Evolutionary conservation across 305 asterid species (phyloP), one percentile per base, ranked within the genome.

Genomic region (Fraxinus velutina): DNA sequence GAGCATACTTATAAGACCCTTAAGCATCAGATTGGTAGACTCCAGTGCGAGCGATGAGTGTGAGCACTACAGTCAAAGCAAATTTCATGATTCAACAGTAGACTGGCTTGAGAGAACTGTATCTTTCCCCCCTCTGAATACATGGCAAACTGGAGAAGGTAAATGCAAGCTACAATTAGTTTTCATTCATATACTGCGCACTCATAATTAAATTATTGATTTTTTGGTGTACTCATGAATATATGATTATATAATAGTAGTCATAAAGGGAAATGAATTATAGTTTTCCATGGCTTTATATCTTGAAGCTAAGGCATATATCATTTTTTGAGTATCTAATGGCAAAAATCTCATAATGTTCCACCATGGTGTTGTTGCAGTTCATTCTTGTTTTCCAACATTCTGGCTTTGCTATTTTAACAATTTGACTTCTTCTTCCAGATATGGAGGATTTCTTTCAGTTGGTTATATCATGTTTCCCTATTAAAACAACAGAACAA

Each of bases 131-230:
- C 94, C 98, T 29, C 88, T 96, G 52, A 87, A 86, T 89, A 79
- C 93, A 80, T 96, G 98, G 97, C 84, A 89, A 72, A 83, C 91
- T 80, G 94, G 93, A 84, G 95, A 96, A 92, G 99, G 98, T 96
- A 91, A 77, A 39, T 29, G 24, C 44, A 70, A 22, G 82, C 70
- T 42, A 10, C 1, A 32, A 64, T 76, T 82, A 29, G 77, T 76
- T n/a, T 24, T 77, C 12, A 19, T 57, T 57, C 27, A 57, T 57
- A 1, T 57, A 19, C 68, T 57, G 68, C 4, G 68, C 68, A 57
- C 68, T 57, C 29, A 57, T 57, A 57, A 19, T 57, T 19, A 57
- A 57, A 57, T 57, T 55, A 55, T 57, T 12, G 22, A 52, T 75
- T 83, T 71, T 44, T 79, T 70, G 44, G 21, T 80, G 80, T 77